These are phyloP conservation scores for Annulohypoxylon stygium DNA, from an alignment of 495 filamentous ascomycete genomes.

Conservation along the genomic window DNA sequence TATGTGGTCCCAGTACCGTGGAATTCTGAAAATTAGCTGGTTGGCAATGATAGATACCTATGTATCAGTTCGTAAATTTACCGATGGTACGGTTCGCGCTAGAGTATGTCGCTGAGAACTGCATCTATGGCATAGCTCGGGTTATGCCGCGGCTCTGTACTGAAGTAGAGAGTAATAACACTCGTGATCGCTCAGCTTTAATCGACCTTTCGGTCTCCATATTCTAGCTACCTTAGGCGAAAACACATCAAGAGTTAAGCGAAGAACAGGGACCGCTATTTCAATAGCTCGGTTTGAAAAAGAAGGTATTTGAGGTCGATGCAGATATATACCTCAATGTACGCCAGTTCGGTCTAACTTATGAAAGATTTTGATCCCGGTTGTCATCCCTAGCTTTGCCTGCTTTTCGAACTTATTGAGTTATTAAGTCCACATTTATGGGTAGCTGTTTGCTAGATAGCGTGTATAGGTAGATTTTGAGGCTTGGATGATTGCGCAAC, in stretches of 20 bases:
- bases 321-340: neutral
- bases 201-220: neutral
- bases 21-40: neutral
- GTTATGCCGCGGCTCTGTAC: neutral
- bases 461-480: neutral
- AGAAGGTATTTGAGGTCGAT: neutral
- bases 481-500: neutral
- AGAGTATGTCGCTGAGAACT: neutral
- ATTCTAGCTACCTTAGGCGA: neutral
- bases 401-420: no score
- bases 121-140: constrained; percentile 1
- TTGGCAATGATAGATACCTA: no score
- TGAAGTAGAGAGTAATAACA: neutral
- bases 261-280: neutral
- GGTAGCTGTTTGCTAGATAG: constrained; percentile 13
- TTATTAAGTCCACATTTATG: constrained; percentile 8
- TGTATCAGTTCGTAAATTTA: neutral
- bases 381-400: neutral
- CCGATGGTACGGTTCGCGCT: constrained; percentile 29
- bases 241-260: neutral
- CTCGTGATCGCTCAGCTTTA: neutral
- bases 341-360: neutral
- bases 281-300: neutral
- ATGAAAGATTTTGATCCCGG: neutral
- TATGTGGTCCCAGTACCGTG: neutral